Conservation (phyloP, 1,139 yeast species). For the Kurtzmaniella quercitrusa region DNA sequence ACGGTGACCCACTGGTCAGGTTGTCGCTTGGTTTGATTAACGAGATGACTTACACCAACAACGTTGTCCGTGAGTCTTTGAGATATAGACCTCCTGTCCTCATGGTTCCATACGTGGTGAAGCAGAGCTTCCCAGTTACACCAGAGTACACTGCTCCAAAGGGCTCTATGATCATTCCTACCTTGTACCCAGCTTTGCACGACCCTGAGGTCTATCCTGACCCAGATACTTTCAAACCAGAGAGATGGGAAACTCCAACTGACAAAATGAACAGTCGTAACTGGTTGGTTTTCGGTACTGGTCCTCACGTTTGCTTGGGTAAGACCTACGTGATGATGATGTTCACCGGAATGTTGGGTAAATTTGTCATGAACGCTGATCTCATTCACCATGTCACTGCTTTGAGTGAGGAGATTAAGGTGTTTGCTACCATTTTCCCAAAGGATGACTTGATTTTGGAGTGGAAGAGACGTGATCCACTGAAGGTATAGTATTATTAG, state of each 20-base stretch:
- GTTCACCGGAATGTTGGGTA: constrained; percentile 87
- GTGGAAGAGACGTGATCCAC: constrained; percentile 63
- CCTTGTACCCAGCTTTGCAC: constrained; percentile 91
- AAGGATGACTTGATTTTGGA: constrained; percentile 84
- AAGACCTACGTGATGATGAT: constrained; percentile 89
- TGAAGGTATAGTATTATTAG: constrained; percentile 7
- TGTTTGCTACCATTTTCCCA: constrained; percentile 97
- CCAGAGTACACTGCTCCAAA: constrained; percentile 87
- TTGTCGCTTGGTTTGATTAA: constrained; percentile 73
- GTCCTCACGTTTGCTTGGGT: constrained; percentile 95
- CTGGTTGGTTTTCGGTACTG: constrained; percentile 96
- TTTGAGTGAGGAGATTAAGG: constrained; percentile 85
- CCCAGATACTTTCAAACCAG: constrained; percentile 93
- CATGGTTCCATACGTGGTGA: constrained; percentile 96
- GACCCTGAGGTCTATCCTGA: constrained; percentile 94
- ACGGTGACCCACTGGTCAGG: constrained; percentile 61
- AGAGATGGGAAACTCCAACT: constrained; percentile 69
- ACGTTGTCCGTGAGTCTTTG: constrained; percentile 87
- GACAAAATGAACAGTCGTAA: constrained; percentile 66
- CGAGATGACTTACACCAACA: constrained; percentile 79
- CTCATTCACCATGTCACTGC: constrained; percentile 80
- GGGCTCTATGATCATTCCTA: constrained; percentile 95
- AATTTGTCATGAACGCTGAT: constrained; percentile 75
- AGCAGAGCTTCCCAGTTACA: constrained; percentile 78
- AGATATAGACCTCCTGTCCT: constrained; percentile 96